These are phyloP conservation scores for Paecilomyces sp. DNA, from an alignment of 2,329 filamentous ascomycete genomes.

Conservation along the genomic window DNA sequence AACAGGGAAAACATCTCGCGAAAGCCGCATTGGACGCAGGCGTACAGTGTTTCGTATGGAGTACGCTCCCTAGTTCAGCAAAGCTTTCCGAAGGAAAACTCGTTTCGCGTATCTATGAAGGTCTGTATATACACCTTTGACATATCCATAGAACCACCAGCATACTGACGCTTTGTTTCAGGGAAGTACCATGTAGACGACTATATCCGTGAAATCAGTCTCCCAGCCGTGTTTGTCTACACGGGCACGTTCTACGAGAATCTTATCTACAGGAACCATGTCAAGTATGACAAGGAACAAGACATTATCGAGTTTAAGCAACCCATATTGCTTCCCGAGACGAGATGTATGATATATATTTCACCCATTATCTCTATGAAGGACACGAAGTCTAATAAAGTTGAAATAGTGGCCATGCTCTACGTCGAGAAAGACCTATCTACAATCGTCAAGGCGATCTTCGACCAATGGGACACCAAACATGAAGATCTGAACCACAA, in stretches of 20 bases:
- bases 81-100: slow-evolving; percentile 6
- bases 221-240: slow-evolving; percentile 10
- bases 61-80: slow-evolving; percentile 7
- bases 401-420: slow-evolving; percentile 9
- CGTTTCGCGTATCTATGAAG: slow-evolving; percentile 5
- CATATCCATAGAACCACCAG: neutral
- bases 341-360: slow-evolving; percentile 4
- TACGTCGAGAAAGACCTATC: slow-evolving; percentile 12
- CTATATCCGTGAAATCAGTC: slow-evolving; percentile 10
- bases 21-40: slow-evolving; percentile 5
- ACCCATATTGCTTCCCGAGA: slow-evolving; percentile 6
- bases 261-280: slow-evolving; percentile 7
- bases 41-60: slow-evolving; percentile 9
- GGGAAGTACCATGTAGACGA: slow-evolving; percentile 12
- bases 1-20: slow-evolving; percentile 7
- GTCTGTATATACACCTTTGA: neutral
- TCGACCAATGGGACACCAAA: slow-evolving; percentile 13
- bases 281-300: slow-evolving; percentile 3
- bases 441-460: slow-evolving; percentile 10
- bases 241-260: slow-evolving; percentile 15
- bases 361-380: neutral
- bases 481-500: slow-evolving; percentile 6
- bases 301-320: slow-evolving; percentile 7
- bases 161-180: neutral
- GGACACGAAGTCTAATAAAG: neutral